These are phyloP conservation scores for Fragaria iinumae DNA, from an alignment of 306 rosid genomes.

Conservation along the genomic window DNA sequence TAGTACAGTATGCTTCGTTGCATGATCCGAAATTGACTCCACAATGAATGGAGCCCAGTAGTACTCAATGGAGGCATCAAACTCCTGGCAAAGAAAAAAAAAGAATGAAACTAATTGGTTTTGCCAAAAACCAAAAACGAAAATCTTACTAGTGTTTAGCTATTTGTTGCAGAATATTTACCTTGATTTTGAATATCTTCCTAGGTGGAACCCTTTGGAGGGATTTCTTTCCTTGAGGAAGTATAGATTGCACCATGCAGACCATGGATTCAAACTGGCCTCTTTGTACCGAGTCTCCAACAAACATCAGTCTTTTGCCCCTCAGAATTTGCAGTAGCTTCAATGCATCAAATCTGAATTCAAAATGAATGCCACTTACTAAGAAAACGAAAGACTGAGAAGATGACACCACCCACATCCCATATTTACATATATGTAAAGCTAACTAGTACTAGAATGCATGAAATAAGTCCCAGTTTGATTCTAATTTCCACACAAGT, in stretches of 20 bases:
- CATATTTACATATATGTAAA: neutral
- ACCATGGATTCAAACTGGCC: constrained; percentile 86
- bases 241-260: constrained; percentile 73
- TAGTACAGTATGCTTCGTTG: constrained; percentile 73
- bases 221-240: constrained; percentile 74
- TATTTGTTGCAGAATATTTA: constrained; percentile 11
- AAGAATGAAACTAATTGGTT: neutral
- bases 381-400: neutral
- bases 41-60: constrained; percentile 93
- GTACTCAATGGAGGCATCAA: constrained; percentile 74
- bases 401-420: neutral
- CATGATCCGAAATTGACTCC: constrained; percentile 89
- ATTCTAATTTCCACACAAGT: neutral
- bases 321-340: constrained; percentile 71
- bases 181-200: constrained; percentile 77
- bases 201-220: constrained; percentile 73
- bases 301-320: constrained; percentile 75
- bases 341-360: constrained; percentile 73
- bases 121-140: neutral
- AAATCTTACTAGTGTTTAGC: neutral
- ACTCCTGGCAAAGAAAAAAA: constrained; percentile 43
- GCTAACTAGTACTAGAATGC: neutral
- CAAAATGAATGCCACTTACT: neutral
- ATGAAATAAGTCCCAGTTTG: neutral
- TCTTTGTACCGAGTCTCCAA: constrained; percentile 89